These are phyloP conservation scores for Stemphylium beticola DNA, from an alignment of 2,329 filamentous ascomycete species.

Conservation along the genomic window DNA sequence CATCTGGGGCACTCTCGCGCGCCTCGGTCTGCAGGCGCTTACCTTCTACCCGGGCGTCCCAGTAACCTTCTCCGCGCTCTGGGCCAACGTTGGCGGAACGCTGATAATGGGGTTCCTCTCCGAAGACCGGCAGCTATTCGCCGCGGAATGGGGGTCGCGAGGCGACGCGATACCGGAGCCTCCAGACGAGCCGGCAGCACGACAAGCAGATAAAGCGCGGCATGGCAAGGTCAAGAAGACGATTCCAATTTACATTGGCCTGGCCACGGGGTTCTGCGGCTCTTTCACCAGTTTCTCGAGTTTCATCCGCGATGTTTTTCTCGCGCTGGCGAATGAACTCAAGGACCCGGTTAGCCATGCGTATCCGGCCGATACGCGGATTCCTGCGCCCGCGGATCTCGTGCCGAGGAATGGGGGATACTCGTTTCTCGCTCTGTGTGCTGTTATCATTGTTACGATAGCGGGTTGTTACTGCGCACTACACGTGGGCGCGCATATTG, in stretches of 20 bases:
- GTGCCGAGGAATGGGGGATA: slow-evolving; percentile 72
- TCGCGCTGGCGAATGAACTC: slow-evolving; percentile 78
- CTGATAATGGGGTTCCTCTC: slow-evolving; percentile 83
- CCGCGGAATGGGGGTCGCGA: slow-evolving; percentile 65
- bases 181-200: slow-evolving; percentile 6
- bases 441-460: slow-evolving; percentile 75
- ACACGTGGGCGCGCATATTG: slow-evolving; percentile 75
- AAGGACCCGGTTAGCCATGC: slow-evolving; percentile 57
- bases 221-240: slow-evolving; percentile 73
- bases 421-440: slow-evolving; percentile 80
- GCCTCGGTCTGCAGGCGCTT: slow-evolving; percentile 78
- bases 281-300: slow-evolving; percentile 90
- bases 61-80: slow-evolving; percentile 74
- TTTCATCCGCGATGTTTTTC: slow-evolving; percentile 80
- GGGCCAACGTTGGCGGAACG: slow-evolving; percentile 86
- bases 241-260: slow-evolving; percentile 84
- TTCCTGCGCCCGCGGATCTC: slow-evolving; percentile 37
- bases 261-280: slow-evolving; percentile 86
- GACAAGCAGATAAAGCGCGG: slow-evolving; percentile 27
- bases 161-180: slow-evolving; percentile 29
- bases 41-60: slow-evolving; percentile 81
- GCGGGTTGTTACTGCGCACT: slow-evolving; percentile 73
- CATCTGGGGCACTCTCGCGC: slow-evolving; percentile 80
- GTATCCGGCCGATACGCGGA: slow-evolving; percentile 29
- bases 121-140: slow-evolving; percentile 79